A percentile compares a stretch with the other conserved stretches of the same genome.
Evolutionary conservation across 352 stramenopile genomes (phyloP).

Genomic region (Pythium insidiosum): DNA sequence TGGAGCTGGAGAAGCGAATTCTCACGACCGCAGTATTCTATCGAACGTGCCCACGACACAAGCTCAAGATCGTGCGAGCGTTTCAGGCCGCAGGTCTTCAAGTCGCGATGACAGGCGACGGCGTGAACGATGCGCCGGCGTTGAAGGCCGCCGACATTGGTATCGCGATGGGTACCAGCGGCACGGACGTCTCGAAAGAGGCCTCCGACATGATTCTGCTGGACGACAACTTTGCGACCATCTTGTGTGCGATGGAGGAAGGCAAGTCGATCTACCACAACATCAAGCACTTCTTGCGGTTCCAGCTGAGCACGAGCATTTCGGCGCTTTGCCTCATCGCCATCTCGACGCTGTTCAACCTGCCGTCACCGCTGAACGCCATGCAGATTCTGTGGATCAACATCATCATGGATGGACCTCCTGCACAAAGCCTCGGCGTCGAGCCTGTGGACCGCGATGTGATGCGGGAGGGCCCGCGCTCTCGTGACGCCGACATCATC

Average conservation of each 20-base stretch:
- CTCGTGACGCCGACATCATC: constrained; percentile 75
- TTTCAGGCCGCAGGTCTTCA: constrained; percentile 79
- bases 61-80: constrained; percentile 93
- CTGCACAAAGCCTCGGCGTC: constrained; percentile 78
- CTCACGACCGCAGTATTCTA: constrained; percentile 93
- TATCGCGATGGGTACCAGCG: constrained; percentile 97
- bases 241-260: constrained; percentile 93
- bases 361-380: constrained; percentile 84
- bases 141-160: constrained; percentile 96
- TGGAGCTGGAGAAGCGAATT: constrained; percentile 77
- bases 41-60: constrained; percentile 92
- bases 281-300: constrained; percentile 96
- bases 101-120: constrained; percentile 99
- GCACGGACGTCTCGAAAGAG: constrained; percentile 97
- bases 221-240: constrained; percentile 97
- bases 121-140: constrained; percentile 97
- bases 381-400: constrained; percentile 98
- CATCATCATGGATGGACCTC: constrained; percentile 95
- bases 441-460: constrained; percentile 81
- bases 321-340: constrained; percentile 84
- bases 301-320: constrained; percentile 95
- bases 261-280: constrained; percentile 95
- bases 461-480: constrained; percentile 79
- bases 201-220: constrained; percentile 96
- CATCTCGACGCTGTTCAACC: constrained; percentile 52